Evolutionary conservation across 2,329 filamentous ascomycete species (phyloP).

Genomic region (Lecanicillium sp.): DNA sequence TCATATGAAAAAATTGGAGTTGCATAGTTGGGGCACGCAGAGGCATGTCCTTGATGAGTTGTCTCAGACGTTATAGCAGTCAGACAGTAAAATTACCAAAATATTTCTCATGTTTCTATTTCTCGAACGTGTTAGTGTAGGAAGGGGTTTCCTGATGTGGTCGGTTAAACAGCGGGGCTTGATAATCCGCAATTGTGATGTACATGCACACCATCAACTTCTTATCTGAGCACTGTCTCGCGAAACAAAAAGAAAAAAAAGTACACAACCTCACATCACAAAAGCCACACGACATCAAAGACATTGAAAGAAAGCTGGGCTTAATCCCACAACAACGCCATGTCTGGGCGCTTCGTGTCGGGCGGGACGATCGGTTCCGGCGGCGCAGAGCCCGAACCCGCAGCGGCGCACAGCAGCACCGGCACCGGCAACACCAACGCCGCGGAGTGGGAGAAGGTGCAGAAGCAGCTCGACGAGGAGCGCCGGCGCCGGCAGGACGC

Average conservation of each 20-base stretch:
- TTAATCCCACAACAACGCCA: slow-evolving; percentile 26
- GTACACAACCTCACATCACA: no score
- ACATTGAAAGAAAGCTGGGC: no score
- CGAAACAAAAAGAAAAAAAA: no score
- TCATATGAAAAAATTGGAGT: slow-evolving; percentile 3
- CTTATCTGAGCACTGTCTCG: no score
- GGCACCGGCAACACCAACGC: slow-evolving; percentile 20
- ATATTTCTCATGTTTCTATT: neutral
- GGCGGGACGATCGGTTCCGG: slow-evolving; percentile 44
- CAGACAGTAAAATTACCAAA: slow-evolving; percentile 7
- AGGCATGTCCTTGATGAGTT: no score
- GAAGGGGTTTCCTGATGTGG: neutral
- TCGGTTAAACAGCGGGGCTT: neutral
- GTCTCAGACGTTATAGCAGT: no score
- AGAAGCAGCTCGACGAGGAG: slow-evolving; percentile 58
- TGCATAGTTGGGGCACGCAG: slow-evolving; percentile 9
- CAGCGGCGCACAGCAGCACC: neutral
- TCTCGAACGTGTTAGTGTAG: neutral
- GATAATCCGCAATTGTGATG: neutral
- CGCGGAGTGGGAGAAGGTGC: slow-evolving; percentile 58
- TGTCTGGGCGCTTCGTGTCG: slow-evolving; percentile 52
- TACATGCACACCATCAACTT: no score
- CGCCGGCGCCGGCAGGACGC: slow-evolving; percentile 48
- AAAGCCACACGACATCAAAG: no score
- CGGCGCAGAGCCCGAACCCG: slow-evolving; percentile 15